Percentiles rank a stretch among this genome's conserved stretches.
phyloP scores from a whole-genome alignment of 2,329 filamentous ascomycete species.

The Aspergillus bombycis region DNA sequence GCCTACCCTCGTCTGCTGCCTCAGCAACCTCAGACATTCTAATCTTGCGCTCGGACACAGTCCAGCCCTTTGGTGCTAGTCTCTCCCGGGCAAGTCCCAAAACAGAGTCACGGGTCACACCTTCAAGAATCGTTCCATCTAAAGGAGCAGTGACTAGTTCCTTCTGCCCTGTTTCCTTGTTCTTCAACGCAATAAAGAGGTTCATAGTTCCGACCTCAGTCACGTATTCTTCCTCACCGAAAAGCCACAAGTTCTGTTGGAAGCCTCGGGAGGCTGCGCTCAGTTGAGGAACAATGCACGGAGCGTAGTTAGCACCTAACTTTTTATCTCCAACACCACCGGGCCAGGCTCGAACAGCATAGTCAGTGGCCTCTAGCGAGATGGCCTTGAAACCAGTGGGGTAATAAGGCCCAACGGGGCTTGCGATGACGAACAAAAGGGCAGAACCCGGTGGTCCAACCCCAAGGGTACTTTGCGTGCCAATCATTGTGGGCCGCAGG shows the following conservation, averaged over 20 bases:
- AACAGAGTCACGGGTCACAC: constrained; percentile 90
- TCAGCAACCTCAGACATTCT: constrained; percentile 85
- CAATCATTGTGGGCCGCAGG: constrained; percentile 94
- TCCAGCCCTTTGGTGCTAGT: constrained; percentile 84
- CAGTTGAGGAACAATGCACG: constrained; percentile 94
- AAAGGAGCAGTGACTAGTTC: constrained; percentile 94
- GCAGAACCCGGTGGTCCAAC: constrained; percentile 91
- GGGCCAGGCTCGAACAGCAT: constrained; percentile 95
- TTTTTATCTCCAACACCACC: constrained; percentile 98
- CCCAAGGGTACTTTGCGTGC: constrained; percentile 91
- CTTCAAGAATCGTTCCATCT: constrained; percentile 94
- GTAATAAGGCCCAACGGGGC: constrained; percentile 96
- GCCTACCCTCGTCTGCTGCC: constrained; percentile 78
- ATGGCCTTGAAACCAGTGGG: constrained; percentile 98
- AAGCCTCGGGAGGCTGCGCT: constrained; percentile 88
- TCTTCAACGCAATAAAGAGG: constrained; percentile 83
- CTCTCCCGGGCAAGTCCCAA: constrained; percentile 83
- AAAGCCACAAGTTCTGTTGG: constrained; percentile 98
- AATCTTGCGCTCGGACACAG: constrained; percentile 83
- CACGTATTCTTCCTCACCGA: constrained; percentile 91
- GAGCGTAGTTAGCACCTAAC: constrained; percentile 98
- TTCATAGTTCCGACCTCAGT: constrained; percentile 99
- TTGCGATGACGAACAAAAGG: constrained; percentile 91
- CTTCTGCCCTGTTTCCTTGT: constrained; percentile 85
- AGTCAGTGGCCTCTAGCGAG: constrained; percentile 92